Evolutionary conservation across 1,284 basidiomycete species (phyloP).

Genomic region (Sporisorium graminicola): DNA sequence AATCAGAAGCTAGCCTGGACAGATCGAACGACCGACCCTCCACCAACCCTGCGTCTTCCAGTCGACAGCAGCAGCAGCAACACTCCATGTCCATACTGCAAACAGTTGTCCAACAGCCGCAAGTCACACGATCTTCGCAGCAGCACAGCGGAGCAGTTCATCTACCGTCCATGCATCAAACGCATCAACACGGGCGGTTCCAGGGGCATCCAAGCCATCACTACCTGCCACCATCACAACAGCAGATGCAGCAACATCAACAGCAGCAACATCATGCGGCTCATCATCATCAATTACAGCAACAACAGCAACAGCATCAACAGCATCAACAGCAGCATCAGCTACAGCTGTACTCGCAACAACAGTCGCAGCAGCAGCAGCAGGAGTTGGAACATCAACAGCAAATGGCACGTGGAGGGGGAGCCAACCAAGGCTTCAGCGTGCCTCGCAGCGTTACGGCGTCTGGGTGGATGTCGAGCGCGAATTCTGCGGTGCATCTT

Average conservation of each 20-base stretch:
- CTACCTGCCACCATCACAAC: conserved; percentile 4
- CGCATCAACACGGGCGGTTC: conserved; percentile 12
- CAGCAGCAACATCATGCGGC: not conserved
- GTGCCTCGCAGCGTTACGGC: conserved; percentile 26
- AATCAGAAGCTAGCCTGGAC: conserved; percentile 9
- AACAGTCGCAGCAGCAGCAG: conserved; percentile 1
- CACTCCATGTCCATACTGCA: not conserved
- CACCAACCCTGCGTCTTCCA: not conserved
- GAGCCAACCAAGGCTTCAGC: conserved; percentile 15
- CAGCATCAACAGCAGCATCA: conserved; percentile 3
- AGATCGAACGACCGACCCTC: not conserved
- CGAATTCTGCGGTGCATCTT: conserved; percentile 8
- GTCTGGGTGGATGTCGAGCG: conserved; percentile 22
- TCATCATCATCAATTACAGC: conserved; percentile 11
- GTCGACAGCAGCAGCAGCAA: not conserved
- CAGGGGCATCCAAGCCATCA: conserved; percentile 10
- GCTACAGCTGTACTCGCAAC: not conserved
- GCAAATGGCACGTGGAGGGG: conserved; percentile 1
- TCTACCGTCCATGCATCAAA: conserved; percentile 19
- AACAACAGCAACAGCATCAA: conserved; percentile 15
- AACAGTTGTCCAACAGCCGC: not conserved
- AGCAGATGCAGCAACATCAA: conserved; percentile 9
- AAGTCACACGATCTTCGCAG: not conserved
- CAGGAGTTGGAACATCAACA: not conserved
- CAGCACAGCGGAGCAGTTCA: not conserved